Conservation (phyloP, 2,329 filamentous ascomycete genomes). For the Huntiella savannae region DNA sequence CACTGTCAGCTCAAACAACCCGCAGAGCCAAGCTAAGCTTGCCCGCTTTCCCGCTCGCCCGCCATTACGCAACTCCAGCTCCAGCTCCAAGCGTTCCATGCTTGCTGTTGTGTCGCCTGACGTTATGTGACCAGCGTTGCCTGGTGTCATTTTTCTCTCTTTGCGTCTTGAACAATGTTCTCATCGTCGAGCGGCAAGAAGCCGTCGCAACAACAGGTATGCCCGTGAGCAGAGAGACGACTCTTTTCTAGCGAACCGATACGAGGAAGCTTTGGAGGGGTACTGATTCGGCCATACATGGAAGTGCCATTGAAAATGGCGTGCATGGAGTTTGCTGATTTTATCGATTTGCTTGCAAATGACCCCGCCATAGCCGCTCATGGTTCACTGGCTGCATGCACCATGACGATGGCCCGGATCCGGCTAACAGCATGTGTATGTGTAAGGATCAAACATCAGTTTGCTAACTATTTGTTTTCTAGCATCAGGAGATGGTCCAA, state of each 20-base stretch:
- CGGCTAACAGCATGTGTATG: too few species aligned
- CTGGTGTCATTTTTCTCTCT: not conserved
- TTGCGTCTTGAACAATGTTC: constrained; percentile 30
- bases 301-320: too few species aligned
- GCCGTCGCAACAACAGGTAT: constrained; percentile 46
- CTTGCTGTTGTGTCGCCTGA: not conserved
- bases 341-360: too few species aligned
- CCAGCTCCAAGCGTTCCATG: too few species aligned
- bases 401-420: too few species aligned
- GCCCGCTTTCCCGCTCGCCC: not conserved
- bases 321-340: too few species aligned
- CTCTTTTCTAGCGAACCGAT: too few species aligned
- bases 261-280: too few species aligned
- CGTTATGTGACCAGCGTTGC: constrained; percentile 2
- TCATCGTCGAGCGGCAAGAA: constrained; percentile 53
- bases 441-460: not conserved
- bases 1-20: too few species aligned
- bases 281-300: too few species aligned
- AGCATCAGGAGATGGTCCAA: constrained; percentile 87
- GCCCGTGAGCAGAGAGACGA: constrained; percentile 14
- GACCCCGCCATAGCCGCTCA: not conserved
- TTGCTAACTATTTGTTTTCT: not conserved
- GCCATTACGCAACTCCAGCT: too few species aligned
- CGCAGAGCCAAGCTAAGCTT: not conserved
- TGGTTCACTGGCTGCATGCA: not conserved